These are phyloP conservation scores for Umbelopsis sp. DNA, from an alignment of 192 early-diverging fungal species.

Conservation along the genomic window DNA sequence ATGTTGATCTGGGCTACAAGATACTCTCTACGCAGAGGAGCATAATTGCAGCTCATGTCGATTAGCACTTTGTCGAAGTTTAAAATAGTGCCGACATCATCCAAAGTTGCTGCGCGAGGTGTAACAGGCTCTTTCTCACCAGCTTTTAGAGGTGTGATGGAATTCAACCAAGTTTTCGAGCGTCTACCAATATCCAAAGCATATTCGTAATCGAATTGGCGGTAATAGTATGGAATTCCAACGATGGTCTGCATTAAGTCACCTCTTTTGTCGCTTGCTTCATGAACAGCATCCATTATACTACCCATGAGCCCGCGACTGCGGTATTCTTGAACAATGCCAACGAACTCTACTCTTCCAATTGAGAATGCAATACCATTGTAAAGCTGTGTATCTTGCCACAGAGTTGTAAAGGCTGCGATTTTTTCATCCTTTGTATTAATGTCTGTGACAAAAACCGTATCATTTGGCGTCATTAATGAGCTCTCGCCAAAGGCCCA, in stretches of 20 bases:
- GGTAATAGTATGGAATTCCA: constrained; percentile 34
- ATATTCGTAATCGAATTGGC: constrained; percentile 41
- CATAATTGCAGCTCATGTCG: background rate
- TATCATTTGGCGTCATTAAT: background rate
- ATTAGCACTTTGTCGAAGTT: background rate
- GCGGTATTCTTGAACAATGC: background rate
- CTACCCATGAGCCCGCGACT: background rate
- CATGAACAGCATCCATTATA: background rate
- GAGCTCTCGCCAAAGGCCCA: background rate
- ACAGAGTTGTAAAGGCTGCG: background rate
- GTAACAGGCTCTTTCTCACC: background rate
- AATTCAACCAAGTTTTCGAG: background rate
- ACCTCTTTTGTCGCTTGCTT: background rate
- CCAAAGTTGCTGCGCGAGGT: background rate
- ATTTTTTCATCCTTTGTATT: background rate
- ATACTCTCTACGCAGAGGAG: background rate
- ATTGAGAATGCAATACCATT: background rate
- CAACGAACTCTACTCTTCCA: background rate
- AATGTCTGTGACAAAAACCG: background rate
- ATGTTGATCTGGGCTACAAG: background rate
- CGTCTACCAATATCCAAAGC: background rate
- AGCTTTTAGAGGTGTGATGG: background rate
- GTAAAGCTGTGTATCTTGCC: background rate
- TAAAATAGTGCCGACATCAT: background rate
- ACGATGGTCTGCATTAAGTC: constrained; percentile 30